Conservation (phyloP, 257 asterid genomes). For the Solanum virginianum region DNA sequence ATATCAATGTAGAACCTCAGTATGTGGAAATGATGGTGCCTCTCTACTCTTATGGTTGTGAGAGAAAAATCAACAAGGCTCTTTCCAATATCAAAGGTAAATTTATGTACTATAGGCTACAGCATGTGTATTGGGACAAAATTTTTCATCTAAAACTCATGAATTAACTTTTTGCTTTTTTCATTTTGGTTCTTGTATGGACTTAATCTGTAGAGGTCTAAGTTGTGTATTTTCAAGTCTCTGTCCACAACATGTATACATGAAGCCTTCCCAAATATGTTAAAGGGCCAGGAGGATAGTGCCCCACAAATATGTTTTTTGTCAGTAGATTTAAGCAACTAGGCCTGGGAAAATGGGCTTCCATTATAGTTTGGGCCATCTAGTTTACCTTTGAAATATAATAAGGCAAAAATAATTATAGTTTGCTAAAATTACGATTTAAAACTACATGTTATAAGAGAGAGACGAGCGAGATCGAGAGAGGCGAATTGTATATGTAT, state of each 20-base stretch:
- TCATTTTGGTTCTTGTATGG: not conserved
- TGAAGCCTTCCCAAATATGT: not conserved
- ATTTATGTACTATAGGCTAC: too few relatives aligned
- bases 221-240: not conserved
- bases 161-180: not conserved
- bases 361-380: not conserved
- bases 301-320: not conserved
- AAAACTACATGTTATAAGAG: too few relatives aligned
- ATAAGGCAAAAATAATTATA: too few relatives aligned
- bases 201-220: not conserved
- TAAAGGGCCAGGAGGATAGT: not conserved
- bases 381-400: not conserved
- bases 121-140: not conserved
- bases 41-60: slow-evolving; percentile 78
- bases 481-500: too few relatives aligned
- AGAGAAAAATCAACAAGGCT: slow-evolving; percentile 65
- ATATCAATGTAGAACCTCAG: slow-evolving; percentile 56
- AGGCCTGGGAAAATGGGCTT: not conserved
- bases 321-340: not conserved
- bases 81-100: slow-evolving; percentile 75
- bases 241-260: not conserved
- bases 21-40: slow-evolving; percentile 92
- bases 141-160: not conserved
- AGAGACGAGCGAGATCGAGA: too few relatives aligned
- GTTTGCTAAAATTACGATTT: too few relatives aligned